Evolutionary conservation across 129 eudicot species (phyloP).

Genomic region (Kitagawia praeruptora): DNA sequence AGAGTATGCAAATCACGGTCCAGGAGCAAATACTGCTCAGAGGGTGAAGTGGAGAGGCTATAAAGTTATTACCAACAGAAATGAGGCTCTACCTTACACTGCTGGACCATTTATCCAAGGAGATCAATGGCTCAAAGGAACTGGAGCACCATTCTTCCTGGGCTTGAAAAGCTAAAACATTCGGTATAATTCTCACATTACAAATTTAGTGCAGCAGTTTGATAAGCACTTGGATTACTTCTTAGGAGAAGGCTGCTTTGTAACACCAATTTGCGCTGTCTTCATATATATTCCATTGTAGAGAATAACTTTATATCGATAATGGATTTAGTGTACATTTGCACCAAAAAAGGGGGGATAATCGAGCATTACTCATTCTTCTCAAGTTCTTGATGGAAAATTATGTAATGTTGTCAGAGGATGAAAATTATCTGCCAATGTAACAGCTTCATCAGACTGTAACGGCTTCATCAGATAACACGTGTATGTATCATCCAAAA

Average conservation of each 20-base stretch:
- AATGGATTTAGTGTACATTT: neutral
- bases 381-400: neutral
- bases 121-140: slow-evolving; percentile 24
- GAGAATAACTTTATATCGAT: neutral
- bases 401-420: neutral
- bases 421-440: neutral
- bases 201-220: neutral
- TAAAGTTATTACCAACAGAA: slow-evolving; percentile 24
- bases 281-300: neutral
- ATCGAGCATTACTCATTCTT: neutral
- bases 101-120: slow-evolving; percentile 39
- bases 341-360: neutral
- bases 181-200: neutral
- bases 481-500: neutral
- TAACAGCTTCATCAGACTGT: neutral
- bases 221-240: neutral
- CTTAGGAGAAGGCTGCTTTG: neutral
- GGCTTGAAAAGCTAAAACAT: slow-evolving; percentile 21
- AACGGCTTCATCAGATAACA: neutral
- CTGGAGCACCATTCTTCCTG: slow-evolving; percentile 30
- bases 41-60: slow-evolving; percentile 59
- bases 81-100: slow-evolving; percentile 31
- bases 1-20: slow-evolving; percentile 47
- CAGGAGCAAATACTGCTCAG: slow-evolving; percentile 41
- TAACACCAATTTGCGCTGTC: neutral